Conservation (phyloP, 106 monocot species). For the Acorus calamus region DNA sequence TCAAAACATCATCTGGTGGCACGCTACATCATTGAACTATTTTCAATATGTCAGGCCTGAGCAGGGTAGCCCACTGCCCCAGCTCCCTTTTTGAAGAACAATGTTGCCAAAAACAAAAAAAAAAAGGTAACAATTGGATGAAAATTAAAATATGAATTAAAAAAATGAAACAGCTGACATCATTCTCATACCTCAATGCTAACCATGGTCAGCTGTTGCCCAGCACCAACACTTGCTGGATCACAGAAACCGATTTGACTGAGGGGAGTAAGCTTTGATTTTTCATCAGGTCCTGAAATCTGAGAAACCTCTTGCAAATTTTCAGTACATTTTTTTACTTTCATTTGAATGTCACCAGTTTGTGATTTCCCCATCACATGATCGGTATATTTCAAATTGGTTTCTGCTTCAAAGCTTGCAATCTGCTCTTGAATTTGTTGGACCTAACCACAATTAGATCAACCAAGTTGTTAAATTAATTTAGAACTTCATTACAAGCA, state of each 20-base stretch:
- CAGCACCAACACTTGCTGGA: conserved; percentile 62
- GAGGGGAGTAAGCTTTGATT: conserved; percentile 64
- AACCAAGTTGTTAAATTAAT: too few species aligned
- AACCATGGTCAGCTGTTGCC: conserved; percentile 74
- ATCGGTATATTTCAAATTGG: background rate
- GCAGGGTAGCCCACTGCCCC: too few species aligned
- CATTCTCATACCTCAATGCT: conserved; percentile 63
- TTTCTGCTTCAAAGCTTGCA: background rate
- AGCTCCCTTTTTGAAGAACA: too few species aligned
- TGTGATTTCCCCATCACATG: conserved; percentile 3
- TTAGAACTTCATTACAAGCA: too few species aligned
- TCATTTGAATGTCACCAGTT: background rate
- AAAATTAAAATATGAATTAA: background rate
- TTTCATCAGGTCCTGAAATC: conserved; percentile 65
- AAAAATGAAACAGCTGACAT: background rate
- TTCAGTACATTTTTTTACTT: conserved; percentile 6
- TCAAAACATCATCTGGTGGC: too few species aligned
- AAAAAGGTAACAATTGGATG: background rate
- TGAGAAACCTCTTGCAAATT: conserved; percentile 59
- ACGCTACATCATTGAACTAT: too few species aligned
- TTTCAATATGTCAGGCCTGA: too few species aligned
- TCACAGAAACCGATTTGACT: conserved; percentile 95
- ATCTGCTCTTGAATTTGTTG: conserved; percentile 16
- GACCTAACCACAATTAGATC: background rate
- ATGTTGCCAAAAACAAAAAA: too few species aligned